Conservation (phyloP, 306 rosid genomes). For the Calophaca sinica region DNA sequence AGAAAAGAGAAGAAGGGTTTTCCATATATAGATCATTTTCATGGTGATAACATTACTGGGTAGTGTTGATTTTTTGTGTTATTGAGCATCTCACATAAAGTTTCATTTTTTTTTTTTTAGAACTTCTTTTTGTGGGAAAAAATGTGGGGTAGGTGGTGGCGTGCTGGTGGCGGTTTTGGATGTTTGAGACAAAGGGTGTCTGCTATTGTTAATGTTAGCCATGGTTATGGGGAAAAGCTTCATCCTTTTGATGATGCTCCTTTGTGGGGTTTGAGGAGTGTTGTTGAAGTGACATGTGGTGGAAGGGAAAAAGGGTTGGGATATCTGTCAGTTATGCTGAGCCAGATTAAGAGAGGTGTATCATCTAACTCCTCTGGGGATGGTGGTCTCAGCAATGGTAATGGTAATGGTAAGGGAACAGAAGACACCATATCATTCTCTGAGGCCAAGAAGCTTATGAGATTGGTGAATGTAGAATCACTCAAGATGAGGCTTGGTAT, state of each 20-base stretch:
- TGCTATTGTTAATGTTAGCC: slow-evolving; percentile 35
- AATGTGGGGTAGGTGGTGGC: slow-evolving; percentile 60
- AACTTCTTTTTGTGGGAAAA: background rate
- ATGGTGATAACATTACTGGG: background rate
- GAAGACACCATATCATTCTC: slow-evolving; percentile 59
- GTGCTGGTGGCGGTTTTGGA: slow-evolving; percentile 35
- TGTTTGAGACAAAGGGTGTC: slow-evolving; percentile 46
- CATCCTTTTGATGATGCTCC: slow-evolving; percentile 30
- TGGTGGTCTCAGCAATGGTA: slow-evolving; percentile 30
- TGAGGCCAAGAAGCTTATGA: slow-evolving; percentile 91
- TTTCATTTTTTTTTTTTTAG: slow-evolving; percentile 27
- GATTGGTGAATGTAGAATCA: slow-evolving; percentile 88
- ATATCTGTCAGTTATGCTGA: slow-evolving; percentile 42
- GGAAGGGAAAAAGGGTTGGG: slow-evolving; percentile 18
- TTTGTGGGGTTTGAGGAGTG: slow-evolving; percentile 44
- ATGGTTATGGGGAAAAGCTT: slow-evolving; percentile 43
- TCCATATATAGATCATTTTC: slow-evolving; percentile 6
- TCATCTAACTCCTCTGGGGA: slow-evolving; percentile 32
- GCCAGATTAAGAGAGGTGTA: slow-evolving; percentile 48
- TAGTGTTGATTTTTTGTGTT: slow-evolving; percentile 18
- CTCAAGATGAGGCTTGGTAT: slow-evolving; percentile 72
- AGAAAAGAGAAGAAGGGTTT: slow-evolving; percentile 4
- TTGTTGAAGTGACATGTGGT: slow-evolving; percentile 37
- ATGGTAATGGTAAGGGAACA: background rate
- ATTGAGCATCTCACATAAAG: background rate